Conservation (phyloP, 306 rosid genomes). For the Phaseolus lunatus region DNA sequence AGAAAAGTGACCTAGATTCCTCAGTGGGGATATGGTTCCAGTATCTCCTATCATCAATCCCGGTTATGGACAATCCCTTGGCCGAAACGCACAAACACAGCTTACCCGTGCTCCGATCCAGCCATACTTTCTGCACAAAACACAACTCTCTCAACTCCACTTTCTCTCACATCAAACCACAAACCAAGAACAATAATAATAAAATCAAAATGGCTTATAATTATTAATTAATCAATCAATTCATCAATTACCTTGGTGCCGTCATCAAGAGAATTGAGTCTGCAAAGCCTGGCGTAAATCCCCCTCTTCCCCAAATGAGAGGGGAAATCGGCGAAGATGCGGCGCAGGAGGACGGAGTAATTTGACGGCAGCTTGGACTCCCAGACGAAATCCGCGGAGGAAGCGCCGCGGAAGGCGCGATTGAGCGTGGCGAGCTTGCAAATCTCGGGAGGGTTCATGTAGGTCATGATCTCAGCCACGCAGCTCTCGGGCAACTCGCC, state of each 20-base stretch:
- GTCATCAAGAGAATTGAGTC: conserved; percentile 57
- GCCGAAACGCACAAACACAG: conserved; percentile 75
- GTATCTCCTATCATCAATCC: conserved; percentile 82
- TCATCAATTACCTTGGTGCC: conserved; percentile 67
- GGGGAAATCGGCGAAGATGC: conserved; percentile 55
- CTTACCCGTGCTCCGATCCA: conserved; percentile 79
- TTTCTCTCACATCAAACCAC: neutral
- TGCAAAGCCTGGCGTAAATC: conserved; percentile 69
- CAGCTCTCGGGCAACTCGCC: conserved; percentile 89
- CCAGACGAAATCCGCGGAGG: conserved; percentile 92
- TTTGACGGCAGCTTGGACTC: conserved; percentile 85
- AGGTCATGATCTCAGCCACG: conserved; percentile 62
- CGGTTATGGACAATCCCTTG: conserved; percentile 82
- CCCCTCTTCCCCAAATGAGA: conserved; percentile 65
- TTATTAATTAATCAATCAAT: too few species aligned
- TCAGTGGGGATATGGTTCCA: conserved; percentile 72
- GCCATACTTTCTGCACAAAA: conserved; percentile 79
- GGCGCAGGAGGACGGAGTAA: conserved; percentile 50
- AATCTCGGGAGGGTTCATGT: conserved; percentile 84
- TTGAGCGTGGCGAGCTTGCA: conserved; percentile 72
- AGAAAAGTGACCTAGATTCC: conserved; percentile 74
- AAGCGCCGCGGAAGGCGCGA: conserved; percentile 83
- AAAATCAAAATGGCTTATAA: neutral
- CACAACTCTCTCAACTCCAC: neutral
- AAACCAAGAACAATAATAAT: neutral